Conservation (phyloP, 2,329 filamentous ascomycete genomes). For the Calonectria ilicicola region DNA sequence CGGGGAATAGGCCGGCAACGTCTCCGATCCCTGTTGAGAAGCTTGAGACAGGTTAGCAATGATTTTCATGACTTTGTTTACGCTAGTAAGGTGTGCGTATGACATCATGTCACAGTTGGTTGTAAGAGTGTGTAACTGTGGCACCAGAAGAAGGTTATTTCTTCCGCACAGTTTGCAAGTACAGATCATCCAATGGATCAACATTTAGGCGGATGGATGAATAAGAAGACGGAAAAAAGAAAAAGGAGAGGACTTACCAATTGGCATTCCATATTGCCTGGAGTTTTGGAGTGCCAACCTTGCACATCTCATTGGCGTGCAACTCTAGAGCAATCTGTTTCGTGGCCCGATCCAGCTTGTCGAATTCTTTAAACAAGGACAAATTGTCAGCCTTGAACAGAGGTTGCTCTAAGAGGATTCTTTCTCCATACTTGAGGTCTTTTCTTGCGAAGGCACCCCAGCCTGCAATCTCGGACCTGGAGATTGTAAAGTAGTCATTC, state of each 20-base stretch:
- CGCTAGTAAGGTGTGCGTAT: too few relatives aligned
- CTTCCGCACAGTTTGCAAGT: not conserved
- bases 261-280: conserved; percentile 60
- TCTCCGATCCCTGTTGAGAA: conserved; percentile 44
- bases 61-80: not conserved
- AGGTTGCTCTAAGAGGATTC: conserved; percentile 59
- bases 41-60: conserved; percentile 11
- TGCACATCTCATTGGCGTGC: conserved; percentile 47
- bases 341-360: conserved; percentile 45
- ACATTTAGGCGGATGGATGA: not conserved
- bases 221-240: not conserved
- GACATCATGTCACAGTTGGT: too few relatives aligned
- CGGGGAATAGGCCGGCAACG: conserved; percentile 58
- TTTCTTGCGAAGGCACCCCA: conserved; percentile 60
- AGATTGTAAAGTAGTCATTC: conserved; percentile 57
- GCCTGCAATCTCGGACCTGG: conserved; percentile 55
- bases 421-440: conserved; percentile 51
- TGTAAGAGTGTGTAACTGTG: not conserved
- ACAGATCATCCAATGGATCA: not conserved
- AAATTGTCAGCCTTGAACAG: conserved; percentile 49
- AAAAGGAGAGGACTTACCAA: conserved; percentile 50
- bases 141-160: not conserved
- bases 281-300: conserved; percentile 44
- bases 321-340: conserved; percentile 52
- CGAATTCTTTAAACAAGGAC: conserved; percentile 51